These are phyloP conservation scores for Acanthamoeba royreba DNA, from an alignment of 208 protist genomes.

Conservation along the genomic window DNA sequence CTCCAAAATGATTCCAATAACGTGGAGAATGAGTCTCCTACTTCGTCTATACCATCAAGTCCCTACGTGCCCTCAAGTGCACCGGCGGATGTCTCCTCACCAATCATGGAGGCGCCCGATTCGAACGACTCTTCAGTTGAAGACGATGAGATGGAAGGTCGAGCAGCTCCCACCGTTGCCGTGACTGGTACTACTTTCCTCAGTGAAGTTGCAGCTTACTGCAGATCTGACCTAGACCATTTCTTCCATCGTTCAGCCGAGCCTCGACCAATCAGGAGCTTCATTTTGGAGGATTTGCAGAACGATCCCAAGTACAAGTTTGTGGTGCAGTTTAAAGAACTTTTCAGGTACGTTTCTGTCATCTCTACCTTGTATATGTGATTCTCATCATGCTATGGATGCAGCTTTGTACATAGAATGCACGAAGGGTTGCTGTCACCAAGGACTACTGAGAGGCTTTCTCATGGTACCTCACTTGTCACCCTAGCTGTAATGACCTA, in stretches of 20 bases:
- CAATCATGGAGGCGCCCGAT: neutral
- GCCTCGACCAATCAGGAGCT: neutral
- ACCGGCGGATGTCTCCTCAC: too few relatives aligned
- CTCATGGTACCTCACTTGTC: neutral
- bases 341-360: neutral
- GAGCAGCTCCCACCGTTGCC: too few relatives aligned
- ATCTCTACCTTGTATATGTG: too few relatives aligned
- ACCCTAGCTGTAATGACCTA: neutral
- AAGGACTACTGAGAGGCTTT: neutral
- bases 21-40: neutral
- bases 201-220: too few relatives aligned
- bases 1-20: neutral
- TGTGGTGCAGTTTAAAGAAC: conserved; percentile 1
- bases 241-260: neutral
- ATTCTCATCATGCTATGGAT: neutral
- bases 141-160: too few relatives aligned
- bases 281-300: neutral
- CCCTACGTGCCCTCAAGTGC: too few relatives aligned
- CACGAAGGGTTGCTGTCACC: neutral
- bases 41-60: too few relatives aligned
- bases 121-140: neutral
- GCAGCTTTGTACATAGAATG: neutral
- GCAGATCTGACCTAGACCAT: too few relatives aligned
- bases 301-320: conserved; percentile 33
- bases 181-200: too few relatives aligned